Evolutionary conservation across 108 stramenopile species (phyloP), one percentile per base, ranked within the genome.

Genomic region (Cyclotella atomus): DNA sequence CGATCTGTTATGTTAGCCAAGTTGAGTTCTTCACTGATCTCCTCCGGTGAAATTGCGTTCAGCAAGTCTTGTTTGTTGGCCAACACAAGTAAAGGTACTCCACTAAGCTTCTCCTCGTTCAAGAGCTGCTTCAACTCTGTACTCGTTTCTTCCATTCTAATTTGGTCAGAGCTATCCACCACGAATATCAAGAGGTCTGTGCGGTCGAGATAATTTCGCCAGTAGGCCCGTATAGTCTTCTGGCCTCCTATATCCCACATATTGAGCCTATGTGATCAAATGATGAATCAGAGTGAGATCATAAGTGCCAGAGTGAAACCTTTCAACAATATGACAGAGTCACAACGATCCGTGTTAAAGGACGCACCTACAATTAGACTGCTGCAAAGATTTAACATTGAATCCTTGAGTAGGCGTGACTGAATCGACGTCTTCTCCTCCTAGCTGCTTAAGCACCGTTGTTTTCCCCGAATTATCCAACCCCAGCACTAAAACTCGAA

Each of bases 351-450:
- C n/a, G n/a, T n/a, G n/a, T n/a, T n/a, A n/a, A n/a, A n/a, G n/a
- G n/a, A n/a, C n/a, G n/a, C n/a, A n/a, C 57, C 87, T 87, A 76
- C 88, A 87, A 57, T 76, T 86, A 65, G 81, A 81, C 62, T 87
- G 81, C 76, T 75, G 73, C 9, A 91, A 55, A 17, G 79, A 81
- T 73, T 91, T 88, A 46, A 91, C 88, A 73, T 91, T 91, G 75
- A 91, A 91, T 34, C 90, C 90, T 59, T 88, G 86, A 33, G 90
- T 91, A 14, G 90, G 90, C 72, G 84, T 88, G 50, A 91, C 87
- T 33, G 71, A 62, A 15, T 45, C 32, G 41, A 85, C 85, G 33
- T 85, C 87, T 61, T 91, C 90, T 29, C 84, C 86, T 20, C 83
- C 65, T 1, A 91, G 75, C 57, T 80, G 84, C 68, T 91, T 91